Evolutionary conservation across 805 yeast species (phyloP).

Genomic region (Myxozyma vanderwaltii): DNA sequence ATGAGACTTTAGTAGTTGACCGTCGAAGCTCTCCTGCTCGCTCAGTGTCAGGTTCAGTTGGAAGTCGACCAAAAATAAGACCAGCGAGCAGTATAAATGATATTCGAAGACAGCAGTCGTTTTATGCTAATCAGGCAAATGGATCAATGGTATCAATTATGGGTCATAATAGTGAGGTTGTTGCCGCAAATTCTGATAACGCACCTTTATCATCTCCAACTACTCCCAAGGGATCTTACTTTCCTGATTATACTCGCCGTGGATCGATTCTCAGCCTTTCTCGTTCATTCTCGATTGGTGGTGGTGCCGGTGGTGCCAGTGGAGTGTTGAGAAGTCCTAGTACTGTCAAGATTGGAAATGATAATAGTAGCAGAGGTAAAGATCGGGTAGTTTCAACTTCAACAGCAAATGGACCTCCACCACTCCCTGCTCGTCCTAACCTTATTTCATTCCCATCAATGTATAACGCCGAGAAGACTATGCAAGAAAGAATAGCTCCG

Average conservation of each 20-base stretch:
- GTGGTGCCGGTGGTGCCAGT: slow-evolving; percentile 7
- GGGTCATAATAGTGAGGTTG: slow-evolving; percentile 31
- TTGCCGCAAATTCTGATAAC: slow-evolving; percentile 27
- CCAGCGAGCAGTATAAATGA: neutral
- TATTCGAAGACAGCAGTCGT: slow-evolving; percentile 22
- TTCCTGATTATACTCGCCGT: slow-evolving; percentile 25
- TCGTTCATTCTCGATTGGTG: slow-evolving; percentile 20
- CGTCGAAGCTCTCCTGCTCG: slow-evolving; percentile 11
- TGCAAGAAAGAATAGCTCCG: slow-evolving; percentile 66
- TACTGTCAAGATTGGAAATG: neutral
- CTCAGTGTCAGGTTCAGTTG: slow-evolving; percentile 1
- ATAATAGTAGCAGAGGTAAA: neutral
- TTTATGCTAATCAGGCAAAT: slow-evolving; percentile 14
- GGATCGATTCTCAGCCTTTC: slow-evolving; percentile 22
- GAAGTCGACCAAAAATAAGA: neutral
- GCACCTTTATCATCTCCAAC: slow-evolving; percentile 29
- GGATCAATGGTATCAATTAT: slow-evolving; percentile 24
- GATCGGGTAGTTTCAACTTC: neutral
- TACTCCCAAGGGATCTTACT: slow-evolving; percentile 18
- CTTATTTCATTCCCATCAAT: slow-evolving; percentile 28
- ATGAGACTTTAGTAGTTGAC: slow-evolving; percentile 28
- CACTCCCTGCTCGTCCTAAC: slow-evolving; percentile 30
- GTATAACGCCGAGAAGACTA: slow-evolving; percentile 48
- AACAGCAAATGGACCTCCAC: slow-evolving; percentile 19
- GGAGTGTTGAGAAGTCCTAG: neutral